Evolutionary conservation across 1,284 basidiomycete genomes (phyloP).

Genomic region (Puccinia brachypodii): DNA sequence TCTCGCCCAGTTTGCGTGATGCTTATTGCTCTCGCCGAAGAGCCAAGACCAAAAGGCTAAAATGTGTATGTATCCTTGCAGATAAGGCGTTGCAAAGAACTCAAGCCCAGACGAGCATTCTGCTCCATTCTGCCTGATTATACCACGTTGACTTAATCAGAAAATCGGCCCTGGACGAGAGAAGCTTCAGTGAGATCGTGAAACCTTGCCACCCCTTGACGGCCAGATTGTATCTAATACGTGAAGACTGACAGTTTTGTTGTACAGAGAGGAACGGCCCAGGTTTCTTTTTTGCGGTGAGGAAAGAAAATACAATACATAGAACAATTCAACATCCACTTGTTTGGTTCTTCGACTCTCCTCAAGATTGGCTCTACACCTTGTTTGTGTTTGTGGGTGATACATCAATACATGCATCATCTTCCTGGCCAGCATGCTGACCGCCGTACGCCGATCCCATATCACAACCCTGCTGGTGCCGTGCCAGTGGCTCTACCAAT

Average conservation of each 20-base stretch:
- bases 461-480: conserved; percentile 10
- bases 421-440: conserved; percentile 18
- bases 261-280: background rate
- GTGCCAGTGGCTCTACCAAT: background rate
- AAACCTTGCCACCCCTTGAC: too few species aligned
- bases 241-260: background rate
- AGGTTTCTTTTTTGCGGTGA: background rate
- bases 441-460: conserved; percentile 17
- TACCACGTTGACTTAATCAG: too few species aligned
- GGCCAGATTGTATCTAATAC: too few species aligned
- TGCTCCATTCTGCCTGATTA: background rate
- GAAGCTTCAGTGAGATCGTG: too few species aligned
- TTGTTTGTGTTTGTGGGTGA: background rate
- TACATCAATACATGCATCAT: background rate
- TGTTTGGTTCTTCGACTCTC: background rate
- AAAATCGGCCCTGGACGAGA: too few species aligned
- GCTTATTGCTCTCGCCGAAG: background rate
- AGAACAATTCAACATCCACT: background rate
- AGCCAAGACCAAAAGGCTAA: background rate
- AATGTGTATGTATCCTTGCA: background rate
- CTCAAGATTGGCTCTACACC: background rate
- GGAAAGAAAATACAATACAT: background rate
- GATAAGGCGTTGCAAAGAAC: background rate
- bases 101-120: background rate
- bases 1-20: conserved; percentile 1